Percentiles rank a stretch among this genome's conserved stretches.
Conservation (phyloP, 2,329 filamentous ascomycete genomes). For the Trichoderma sp. region DNA sequence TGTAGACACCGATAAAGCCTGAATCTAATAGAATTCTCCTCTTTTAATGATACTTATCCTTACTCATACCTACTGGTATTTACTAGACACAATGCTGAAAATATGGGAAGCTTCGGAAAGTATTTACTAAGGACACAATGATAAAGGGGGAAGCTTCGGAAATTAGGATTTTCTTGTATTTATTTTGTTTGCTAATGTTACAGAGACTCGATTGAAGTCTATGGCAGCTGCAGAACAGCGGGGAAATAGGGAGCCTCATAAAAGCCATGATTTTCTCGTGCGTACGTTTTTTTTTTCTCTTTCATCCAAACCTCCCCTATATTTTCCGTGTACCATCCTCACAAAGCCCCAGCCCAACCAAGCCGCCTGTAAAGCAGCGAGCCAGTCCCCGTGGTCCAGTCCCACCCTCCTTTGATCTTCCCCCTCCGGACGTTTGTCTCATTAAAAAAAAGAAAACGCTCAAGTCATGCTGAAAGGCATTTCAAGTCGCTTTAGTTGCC, state of each 20-base stretch:
- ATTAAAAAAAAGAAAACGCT: not conserved
- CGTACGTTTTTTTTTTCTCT: not conserved
- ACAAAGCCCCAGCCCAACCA: conserved; percentile 22
- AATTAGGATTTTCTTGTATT: not conserved
- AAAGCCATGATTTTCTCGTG: conserved; percentile 24
- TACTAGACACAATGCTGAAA: no score
- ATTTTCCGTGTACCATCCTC: conserved; percentile 18
- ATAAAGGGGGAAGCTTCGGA: not conserved
- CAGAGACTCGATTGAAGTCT: conserved; percentile 37
- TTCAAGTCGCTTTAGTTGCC: conserved; percentile 50
- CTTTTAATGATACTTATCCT: not conserved
- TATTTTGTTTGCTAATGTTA: conserved; percentile 33
- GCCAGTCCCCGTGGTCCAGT: conserved; percentile 13
- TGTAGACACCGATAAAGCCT: not conserved
- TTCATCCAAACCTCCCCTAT: conserved; percentile 16
- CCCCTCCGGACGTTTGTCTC: conserved; percentile 2
- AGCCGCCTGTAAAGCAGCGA: conserved; percentile 19
- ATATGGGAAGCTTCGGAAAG: no score
- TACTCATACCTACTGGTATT: no score
- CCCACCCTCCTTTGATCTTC: not conserved
- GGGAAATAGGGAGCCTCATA: conserved; percentile 24
- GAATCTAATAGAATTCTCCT: conserved; percentile 6
- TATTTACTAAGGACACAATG: no score
- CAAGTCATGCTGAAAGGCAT: not conserved
- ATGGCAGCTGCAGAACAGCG: conserved; percentile 33